A percentile compares a stretch with the other conserved stretches of the same genome.
These are phyloP conservation scores for Globisporangium splendens DNA, from an alignment of 352 stramenopile species.

Conservation along the genomic window DNA sequence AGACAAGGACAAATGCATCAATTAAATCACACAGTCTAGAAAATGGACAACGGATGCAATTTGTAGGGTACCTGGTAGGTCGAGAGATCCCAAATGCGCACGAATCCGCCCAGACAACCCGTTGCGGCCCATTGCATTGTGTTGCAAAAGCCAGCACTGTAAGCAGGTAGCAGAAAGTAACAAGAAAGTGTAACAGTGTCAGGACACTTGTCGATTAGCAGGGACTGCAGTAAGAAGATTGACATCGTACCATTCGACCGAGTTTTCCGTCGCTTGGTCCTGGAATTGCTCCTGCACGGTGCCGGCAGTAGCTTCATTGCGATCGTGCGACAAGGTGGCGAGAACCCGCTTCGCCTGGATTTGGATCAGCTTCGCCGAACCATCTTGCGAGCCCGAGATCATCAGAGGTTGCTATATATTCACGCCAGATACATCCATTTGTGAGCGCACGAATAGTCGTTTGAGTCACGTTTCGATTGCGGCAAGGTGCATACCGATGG, in stretches of 20 bases:
- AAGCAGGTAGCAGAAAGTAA: not conserved
- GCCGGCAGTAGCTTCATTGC: conserved; percentile 39
- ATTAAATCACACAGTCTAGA: not conserved
- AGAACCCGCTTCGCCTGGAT: conserved; percentile 93
- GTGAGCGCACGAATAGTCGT: too few species aligned
- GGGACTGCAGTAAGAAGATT: too few species aligned
- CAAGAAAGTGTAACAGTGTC: not conserved
- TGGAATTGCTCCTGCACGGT: conserved; percentile 46
- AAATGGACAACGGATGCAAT: not conserved
- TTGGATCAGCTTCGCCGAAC: conserved; percentile 91
- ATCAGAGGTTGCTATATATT: conserved; percentile 84
- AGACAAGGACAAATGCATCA: conserved; percentile 1
- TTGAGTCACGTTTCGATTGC: not conserved
- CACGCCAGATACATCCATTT: not conserved
- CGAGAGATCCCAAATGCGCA: conserved; percentile 96
- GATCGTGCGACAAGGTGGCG: conserved; percentile 78
- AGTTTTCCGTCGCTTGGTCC: conserved; percentile 64
- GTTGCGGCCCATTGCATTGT: conserved; percentile 95
- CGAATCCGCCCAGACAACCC: conserved; percentile 90
- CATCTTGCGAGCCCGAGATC: conserved; percentile 93
- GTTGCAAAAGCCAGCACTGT: conserved; percentile 91
- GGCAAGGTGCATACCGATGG: conserved; percentile 34
- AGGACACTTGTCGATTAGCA: not conserved
- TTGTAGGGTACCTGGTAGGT: conserved; percentile 79
- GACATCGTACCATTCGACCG: conserved; percentile 72